Evolutionary conservation across 2,329 filamentous ascomycete species (phyloP).

Genomic region (Microdochium nivale): DNA sequence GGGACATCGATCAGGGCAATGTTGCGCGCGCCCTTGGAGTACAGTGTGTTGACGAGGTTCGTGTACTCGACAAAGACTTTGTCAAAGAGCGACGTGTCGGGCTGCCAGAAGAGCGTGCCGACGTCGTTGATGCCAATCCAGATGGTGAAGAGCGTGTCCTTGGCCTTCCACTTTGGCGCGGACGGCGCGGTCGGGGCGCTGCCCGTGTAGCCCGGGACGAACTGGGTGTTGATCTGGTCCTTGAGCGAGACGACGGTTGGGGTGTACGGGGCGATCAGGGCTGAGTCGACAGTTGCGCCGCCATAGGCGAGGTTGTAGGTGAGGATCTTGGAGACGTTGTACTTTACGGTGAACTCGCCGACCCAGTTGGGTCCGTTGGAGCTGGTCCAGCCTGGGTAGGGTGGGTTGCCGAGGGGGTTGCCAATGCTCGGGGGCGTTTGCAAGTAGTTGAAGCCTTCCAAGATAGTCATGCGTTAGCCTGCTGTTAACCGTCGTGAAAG

Average conservation of each 20-base stretch:
- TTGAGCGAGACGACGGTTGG: slow-evolving; percentile 38
- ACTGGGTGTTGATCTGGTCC: slow-evolving; percentile 37
- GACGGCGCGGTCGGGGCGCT: slow-evolving; percentile 26
- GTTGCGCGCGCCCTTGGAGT: slow-evolving; percentile 43
- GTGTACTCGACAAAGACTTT: slow-evolving; percentile 34
- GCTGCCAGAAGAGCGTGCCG: slow-evolving; percentile 34
- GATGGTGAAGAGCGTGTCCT: slow-evolving; percentile 32
- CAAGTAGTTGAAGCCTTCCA: slow-evolving; percentile 41
- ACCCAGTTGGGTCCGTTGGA: slow-evolving; percentile 44
- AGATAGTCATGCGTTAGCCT: background rate
- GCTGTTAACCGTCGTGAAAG: background rate
- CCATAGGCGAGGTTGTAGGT: slow-evolving; percentile 47
- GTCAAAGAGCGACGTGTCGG: slow-evolving; percentile 20
- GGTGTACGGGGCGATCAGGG: slow-evolving; percentile 39
- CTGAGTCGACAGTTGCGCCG: slow-evolving; percentile 43
- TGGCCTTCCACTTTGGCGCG: slow-evolving; percentile 21
- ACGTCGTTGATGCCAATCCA: slow-evolving; percentile 51
- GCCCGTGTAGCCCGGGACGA: slow-evolving; percentile 27
- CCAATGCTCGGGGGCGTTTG: slow-evolving; percentile 38
- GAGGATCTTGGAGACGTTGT: slow-evolving; percentile 35
- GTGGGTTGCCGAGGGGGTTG: slow-evolving; percentile 56
- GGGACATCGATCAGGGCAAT: slow-evolving; percentile 54
- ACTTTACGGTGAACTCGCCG: slow-evolving; percentile 34
- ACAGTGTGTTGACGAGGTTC: slow-evolving; percentile 33
- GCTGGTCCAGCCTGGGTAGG: slow-evolving; percentile 40